Evolutionary conservation across 768 basidiomycete genomes (phyloP).

Genomic region (Floccularia luteovirens): DNA sequence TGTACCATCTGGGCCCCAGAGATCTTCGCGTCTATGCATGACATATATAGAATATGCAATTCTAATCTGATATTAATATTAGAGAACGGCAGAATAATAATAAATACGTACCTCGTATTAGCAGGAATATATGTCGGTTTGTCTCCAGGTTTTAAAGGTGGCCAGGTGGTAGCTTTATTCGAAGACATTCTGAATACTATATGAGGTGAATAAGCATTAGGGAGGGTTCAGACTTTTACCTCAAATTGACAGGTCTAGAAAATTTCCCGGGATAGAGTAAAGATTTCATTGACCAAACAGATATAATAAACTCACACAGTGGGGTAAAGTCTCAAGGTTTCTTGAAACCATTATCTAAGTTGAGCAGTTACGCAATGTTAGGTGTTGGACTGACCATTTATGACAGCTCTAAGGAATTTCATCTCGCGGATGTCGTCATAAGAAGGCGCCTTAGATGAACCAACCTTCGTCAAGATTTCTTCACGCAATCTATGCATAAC

Average conservation of each 20-base stretch:
- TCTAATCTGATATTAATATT: not conserved
- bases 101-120: slow-evolving; percentile 11
- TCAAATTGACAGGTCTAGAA: slow-evolving; percentile 1
- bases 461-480: not conserved
- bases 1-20: slow-evolving; percentile 41
- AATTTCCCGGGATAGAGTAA: not conserved
- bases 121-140: slow-evolving; percentile 29
- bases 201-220: not conserved
- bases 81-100: not conserved
- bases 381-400: not conserved
- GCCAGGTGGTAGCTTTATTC: slow-evolving; percentile 21
- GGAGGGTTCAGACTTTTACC: not conserved
- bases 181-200: slow-evolving; percentile 2
- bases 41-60: slow-evolving; percentile 21
- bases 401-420: slow-evolving; percentile 3
- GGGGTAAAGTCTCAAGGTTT: slow-evolving; percentile 1
- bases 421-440: slow-evolving; percentile 1
- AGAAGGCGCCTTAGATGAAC: not conserved
- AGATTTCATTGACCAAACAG: not conserved
- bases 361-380: not conserved
- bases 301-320: not conserved
- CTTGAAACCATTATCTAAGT: not conserved
- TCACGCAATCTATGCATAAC: not conserved
- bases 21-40: slow-evolving; percentile 31
- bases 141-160: slow-evolving; percentile 17